Base-by-base conservation (phyloP, 257 asterid species). In the Anisodus tanguticus region DNA sequence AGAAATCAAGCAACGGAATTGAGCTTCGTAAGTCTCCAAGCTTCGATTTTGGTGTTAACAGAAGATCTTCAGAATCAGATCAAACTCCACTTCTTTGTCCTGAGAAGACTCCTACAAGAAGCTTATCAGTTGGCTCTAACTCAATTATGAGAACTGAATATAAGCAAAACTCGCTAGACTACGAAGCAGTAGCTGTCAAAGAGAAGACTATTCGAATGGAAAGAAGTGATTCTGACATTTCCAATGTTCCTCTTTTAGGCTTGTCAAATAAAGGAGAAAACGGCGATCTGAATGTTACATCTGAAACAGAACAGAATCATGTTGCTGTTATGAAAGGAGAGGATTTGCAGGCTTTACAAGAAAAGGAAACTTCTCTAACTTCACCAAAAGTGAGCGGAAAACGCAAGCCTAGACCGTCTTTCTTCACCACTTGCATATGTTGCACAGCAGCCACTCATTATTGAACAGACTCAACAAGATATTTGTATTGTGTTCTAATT, bases 381-480 rank as follows among this genome's bases (percentile, higher is more conserved):
- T 85, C 92, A 45, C 77, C 85, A 2, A 83, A 87, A 81, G 85
- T 69, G 22, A 87, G 83, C 37, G 88, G 85, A 10, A 90, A 88
- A 70, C 86, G 90, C 59, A 94, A 86, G 90, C 85, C 88, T 11
- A 89, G 88, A 72, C 85, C 97, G 63, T 94, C 94, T n/a, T 86
- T 94, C 83, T 92, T 94, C 90, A 88, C 91, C 58, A 89, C 95
- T 58, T 94, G 98, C 93, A 86, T 94, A 2, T 94, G 98, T 82
- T 94, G 98, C 92, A 86, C 93, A 62, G 85, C 95, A 72, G 89
- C 89, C 76, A 88, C 88, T 49, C 84, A 74, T 77, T 88, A 49
- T 81, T 22, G 35, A 82, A 9, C 86, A 55, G 68, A 74, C 41
- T 62, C 77, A 81, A 59, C 26, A 81, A 87, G 86, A 87, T 88